These are phyloP conservation scores for Curvularia spicifera DNA, from an alignment of 2,329 filamentous ascomycete genomes.

Conservation along the genomic window DNA sequence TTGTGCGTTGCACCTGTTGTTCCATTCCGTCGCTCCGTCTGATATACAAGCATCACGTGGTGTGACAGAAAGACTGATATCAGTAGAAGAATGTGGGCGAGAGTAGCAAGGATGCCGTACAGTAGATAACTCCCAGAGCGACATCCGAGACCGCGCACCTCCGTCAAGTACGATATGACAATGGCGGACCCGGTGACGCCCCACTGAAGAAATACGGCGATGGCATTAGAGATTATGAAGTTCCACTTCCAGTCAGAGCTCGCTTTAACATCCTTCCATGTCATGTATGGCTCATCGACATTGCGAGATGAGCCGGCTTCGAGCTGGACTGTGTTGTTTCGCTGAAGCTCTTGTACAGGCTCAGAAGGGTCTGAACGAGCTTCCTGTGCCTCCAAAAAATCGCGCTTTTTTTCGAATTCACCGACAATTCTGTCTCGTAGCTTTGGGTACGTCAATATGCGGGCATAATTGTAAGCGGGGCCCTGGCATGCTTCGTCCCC, in stretches of 20 bases:
- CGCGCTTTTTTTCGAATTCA: not conserved
- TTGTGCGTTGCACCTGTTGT: not conserved
- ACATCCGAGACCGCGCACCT: constrained; percentile 9
- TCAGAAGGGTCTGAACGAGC: not conserved
- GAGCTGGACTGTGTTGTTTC: not conserved
- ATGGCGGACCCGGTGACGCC: constrained; percentile 5
- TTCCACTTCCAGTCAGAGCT: constrained; percentile 2
- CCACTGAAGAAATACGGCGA: constrained; percentile 1
- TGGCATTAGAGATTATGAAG: not conserved
- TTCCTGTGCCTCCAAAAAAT: not conserved
- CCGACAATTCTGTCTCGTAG: not conserved
- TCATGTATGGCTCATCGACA: not conserved
- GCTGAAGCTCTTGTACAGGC: not conserved
- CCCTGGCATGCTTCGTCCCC: constrained; percentile 7
- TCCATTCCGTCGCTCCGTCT: not conserved
- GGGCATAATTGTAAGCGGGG: constrained; percentile 6
- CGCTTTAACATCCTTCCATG: constrained; percentile 1
- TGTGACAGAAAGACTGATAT: constrained; percentile 2
- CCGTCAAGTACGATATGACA: constrained; percentile 7
- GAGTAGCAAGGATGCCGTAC: constrained; percentile 4
- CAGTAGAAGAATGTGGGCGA: not conserved
- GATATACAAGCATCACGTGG: constrained; percentile 3
- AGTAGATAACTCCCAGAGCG: constrained; percentile 7
- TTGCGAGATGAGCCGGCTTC: not conserved
- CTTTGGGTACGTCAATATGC: constrained; percentile 7